A percentile compares a stretch with the other conserved stretches of the same genome.
phyloP scores from a whole-genome alignment of 345 rosid genomes.

The Populus deltoides region DNA sequence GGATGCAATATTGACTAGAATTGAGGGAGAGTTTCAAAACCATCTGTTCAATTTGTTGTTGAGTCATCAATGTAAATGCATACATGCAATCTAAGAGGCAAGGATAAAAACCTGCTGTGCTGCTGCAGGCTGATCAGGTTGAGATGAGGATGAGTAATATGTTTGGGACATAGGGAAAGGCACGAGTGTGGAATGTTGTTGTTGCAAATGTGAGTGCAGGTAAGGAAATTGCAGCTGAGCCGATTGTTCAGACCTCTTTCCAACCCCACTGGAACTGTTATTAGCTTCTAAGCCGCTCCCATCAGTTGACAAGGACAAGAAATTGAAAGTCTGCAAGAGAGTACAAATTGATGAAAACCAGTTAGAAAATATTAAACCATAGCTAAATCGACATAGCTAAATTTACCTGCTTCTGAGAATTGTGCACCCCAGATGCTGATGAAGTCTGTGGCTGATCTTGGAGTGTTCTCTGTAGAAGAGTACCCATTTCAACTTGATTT shows the following conservation, averaged over 20 bases:
- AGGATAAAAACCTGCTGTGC: conserved; percentile 55
- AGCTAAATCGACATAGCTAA: not conserved
- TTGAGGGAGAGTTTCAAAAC: not conserved
- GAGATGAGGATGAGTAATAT: conserved; percentile 30
- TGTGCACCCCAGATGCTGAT: conserved; percentile 20
- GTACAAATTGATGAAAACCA: conserved; percentile 17
- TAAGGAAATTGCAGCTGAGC: conserved; percentile 39
- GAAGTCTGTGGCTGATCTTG: conserved; percentile 29
- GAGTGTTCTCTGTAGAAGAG: conserved; percentile 22
- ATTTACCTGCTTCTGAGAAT: conserved; percentile 48
- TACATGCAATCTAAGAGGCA: not conserved
- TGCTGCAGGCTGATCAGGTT: conserved; percentile 38
- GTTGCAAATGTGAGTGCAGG: conserved; percentile 32
- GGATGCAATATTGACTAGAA: not conserved
- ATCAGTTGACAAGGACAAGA: conserved; percentile 57
- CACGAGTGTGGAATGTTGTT: conserved; percentile 33
- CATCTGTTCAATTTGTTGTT: not conserved
- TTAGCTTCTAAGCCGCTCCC: conserved; percentile 23
- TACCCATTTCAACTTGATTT: conserved; percentile 25
- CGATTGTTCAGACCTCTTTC: conserved; percentile 26
- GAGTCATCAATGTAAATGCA: not conserved
- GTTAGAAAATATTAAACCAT: conserved; percentile 6
- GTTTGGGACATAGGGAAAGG: conserved; percentile 31
- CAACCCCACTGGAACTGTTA: conserved; percentile 16
- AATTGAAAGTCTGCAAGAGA: conserved; percentile 52